Evolutionary conservation across 2,329 filamentous ascomycete species (phyloP).

Genomic region (Phaeosphaeriaceae sp.): DNA sequence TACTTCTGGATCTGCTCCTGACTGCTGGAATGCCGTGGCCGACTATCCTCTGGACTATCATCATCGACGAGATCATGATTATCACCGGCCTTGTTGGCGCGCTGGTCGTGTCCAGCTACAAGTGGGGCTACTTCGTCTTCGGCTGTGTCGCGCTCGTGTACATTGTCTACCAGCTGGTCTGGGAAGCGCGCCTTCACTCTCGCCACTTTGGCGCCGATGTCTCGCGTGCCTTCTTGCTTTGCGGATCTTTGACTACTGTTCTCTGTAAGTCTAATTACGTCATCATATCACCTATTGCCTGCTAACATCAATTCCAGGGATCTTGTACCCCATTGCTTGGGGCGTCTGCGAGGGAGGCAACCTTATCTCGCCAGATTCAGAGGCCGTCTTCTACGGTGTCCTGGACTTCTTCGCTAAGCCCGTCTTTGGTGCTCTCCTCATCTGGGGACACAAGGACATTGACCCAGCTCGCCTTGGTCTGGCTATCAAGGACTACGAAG

Average conservation of each 20-base stretch:
- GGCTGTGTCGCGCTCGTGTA: conserved; percentile 61
- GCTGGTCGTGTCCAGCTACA: conserved; percentile 67
- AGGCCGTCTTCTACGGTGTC: conserved; percentile 73
- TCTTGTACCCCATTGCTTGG: conserved; percentile 68
- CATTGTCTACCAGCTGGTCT: conserved; percentile 66
- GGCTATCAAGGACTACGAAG: conserved; percentile 56
- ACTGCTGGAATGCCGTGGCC: conserved; percentile 70
- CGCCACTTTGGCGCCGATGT: conserved; percentile 61
- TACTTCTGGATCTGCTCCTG: conserved; percentile 68
- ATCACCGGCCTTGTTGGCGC: conserved; percentile 71
- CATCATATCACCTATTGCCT: neutral
- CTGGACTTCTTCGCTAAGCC: conserved; percentile 72
- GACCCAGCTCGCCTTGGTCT: conserved; percentile 65
- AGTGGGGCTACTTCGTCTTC: conserved; percentile 72
- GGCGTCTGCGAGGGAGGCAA: conserved; percentile 70
- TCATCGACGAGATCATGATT: conserved; percentile 72
- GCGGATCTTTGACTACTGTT: conserved; percentile 65
- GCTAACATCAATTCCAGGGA: conserved; percentile 39
- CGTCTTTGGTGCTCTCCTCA: conserved; percentile 65
- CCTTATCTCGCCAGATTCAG: conserved; percentile 69
- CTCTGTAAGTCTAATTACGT: conserved; percentile 53
- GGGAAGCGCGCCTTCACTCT: conserved; percentile 65
- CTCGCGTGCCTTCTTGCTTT: conserved; percentile 61
- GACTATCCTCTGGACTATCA: conserved; percentile 66
- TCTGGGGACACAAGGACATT: conserved; percentile 70